Base-by-base conservation (phyloP, 371 early-diverging fungal species). In the Circinella umbellata region DNA sequence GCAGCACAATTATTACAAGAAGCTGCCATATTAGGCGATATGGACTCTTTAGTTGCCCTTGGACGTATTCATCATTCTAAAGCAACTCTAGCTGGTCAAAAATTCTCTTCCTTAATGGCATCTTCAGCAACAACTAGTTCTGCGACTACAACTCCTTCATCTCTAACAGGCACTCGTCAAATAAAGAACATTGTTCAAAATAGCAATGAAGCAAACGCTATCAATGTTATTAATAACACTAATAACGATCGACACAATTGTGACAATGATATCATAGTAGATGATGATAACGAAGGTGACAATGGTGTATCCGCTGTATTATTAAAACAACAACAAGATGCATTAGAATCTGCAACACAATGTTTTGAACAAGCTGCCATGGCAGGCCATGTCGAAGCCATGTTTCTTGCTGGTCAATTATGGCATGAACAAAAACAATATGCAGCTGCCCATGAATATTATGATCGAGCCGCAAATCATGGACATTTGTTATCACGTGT, bases 341-440 rank as follows among this genome's bases (percentile, higher is more conserved):
- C 78, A 67, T 75, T 76, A 11, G 79, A 74, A 55, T 42, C 78
- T 47, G 83, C 83, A 10, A 80, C 73, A 14, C 63, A 66, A 37
- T 79, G 73, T 20, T 81, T 80, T 67, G 80, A 81, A 72, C 73
- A 66, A 10, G 86, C 86, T n/a, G 78, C 86, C 3, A 42, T 38
- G 3, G 34, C 76, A 15, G 82, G 81, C 15, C 73, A 78, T 62
- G 65, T 81, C 36, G 75, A 83, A 63, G 80, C 80, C 6, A 81
- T 81, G 61, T 79, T 80, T 9, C 70, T 79, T 14, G 80, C 82
- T 34, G 86, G 77, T 14, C 73, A 81, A 67, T 64, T 79, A 9
- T 85, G 81, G 81, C 77, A 84, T 71, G 75, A 78, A 37, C 80
- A 80, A 64, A 70, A 80, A 48, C 79, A 84, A 38, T 84, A 80